phyloP scores from a whole-genome alignment of 2,329 filamentous ascomycete species.

The Leptodontidium sp. region DNA sequence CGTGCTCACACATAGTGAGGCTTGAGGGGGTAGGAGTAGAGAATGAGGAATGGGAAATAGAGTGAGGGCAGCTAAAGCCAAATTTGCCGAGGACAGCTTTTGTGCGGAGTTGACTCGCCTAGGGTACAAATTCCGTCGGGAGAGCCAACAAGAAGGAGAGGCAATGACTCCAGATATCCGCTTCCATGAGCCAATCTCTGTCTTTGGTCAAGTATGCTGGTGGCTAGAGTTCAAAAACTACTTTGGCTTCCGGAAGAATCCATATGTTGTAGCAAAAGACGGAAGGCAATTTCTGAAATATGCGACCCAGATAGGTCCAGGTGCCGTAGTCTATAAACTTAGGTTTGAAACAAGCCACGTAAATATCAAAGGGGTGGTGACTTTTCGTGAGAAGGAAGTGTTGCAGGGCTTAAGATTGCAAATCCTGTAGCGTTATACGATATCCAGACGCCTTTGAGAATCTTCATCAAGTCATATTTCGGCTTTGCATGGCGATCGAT shows the following conservation, averaged over 20 bases:
- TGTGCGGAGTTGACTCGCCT: not conserved
- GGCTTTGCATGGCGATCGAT: no score
- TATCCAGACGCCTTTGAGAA: no score
- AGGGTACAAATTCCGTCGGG: not conserved
- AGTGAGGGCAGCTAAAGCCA: not conserved
- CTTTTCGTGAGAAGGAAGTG: no score
- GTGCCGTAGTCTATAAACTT: not conserved
- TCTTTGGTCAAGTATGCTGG: not conserved
- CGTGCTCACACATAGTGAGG: no score
- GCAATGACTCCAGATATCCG: not conserved
- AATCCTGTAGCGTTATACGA: no score
- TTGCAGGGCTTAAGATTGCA: no score
- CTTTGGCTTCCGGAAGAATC: conserved; percentile 1
- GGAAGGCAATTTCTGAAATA: not conserved
- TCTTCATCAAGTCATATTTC: no score
- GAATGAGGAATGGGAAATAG: not conserved
- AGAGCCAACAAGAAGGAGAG: not conserved
- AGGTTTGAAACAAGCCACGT: not conserved
- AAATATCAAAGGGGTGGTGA: not conserved
- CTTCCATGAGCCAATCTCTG: not conserved
- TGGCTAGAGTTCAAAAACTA: conserved; percentile 4
- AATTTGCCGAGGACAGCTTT: conserved; percentile 1
- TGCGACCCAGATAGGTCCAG: not conserved
- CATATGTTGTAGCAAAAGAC: not conserved
- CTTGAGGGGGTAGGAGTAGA: no score